Base-by-base conservation (phyloP, 78 protist genomes). In the Dictyostelium firmibasis region DNA sequence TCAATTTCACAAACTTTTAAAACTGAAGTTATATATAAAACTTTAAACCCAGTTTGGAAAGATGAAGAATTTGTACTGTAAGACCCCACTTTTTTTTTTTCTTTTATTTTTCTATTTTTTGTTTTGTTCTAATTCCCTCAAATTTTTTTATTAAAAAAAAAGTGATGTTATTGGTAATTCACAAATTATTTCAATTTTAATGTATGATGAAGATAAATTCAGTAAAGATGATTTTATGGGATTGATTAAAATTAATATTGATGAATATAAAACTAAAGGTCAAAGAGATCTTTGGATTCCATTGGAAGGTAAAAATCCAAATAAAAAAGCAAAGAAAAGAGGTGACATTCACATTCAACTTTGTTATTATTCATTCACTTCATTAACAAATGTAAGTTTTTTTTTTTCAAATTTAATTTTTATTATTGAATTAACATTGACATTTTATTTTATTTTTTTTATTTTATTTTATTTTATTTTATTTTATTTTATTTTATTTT, bases 1-100 rank as follows among this genome's bases (percentile, higher is more conserved):
- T 43, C 53, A 36, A 33, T 10, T 33, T 64, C 87, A n/a, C 62
- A 11, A 25, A 41, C 41, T 11, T 84, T n/a, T 67, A 67, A 13
- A 67, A 84, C 89, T 6, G 79, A 84, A 84, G 43, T 67, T 6
- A 43, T 60, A 14, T n/a, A 35, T 7, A 84, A 67, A 41, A 84
- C 89, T 25, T 41, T 67, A 36, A 67, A 60, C 16, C 89, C 89
- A 8, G 29, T 67, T 25, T 84, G 89, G 89, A 36, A 84, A 13
- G 36, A 41, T 25, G 86, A 82, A 35, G 89, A 84, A 41, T 84
- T 67, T 67, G 33, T 84, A 16, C 67, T 84, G 89, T 84, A 84
- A 67, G 35, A 36, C 1, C 18, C 43, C 43, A 27, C 20, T 25
- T 62, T 25, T n/a, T 33, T 72, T 50, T 50, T 14, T 50, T 25